Percentiles rank a stretch among this genome's conserved stretches.
phyloP scores from a whole-genome alignment of 2,329 filamentous ascomycete genomes.

The Talaromyces sp. region DNA sequence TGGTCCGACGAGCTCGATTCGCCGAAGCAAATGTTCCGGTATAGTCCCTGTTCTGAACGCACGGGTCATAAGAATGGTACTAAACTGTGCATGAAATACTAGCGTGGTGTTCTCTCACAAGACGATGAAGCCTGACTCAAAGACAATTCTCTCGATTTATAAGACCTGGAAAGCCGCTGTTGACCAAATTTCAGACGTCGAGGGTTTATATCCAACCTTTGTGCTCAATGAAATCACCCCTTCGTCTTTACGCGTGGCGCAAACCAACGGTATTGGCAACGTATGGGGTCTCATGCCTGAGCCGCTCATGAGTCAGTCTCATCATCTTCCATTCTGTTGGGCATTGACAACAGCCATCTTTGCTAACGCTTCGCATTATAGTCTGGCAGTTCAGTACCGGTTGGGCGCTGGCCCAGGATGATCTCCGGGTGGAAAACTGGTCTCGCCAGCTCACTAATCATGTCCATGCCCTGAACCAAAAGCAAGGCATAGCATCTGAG shows the following conservation, averaged over 20 bases:
- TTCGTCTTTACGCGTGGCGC: constrained; percentile 29
- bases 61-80: too few relatives aligned
- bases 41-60: too few relatives aligned
- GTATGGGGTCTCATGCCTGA: constrained; percentile 36
- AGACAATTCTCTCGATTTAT: constrained; percentile 33
- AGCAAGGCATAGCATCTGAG: constrained; percentile 31
- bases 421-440: constrained; percentile 36
- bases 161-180: constrained; percentile 35
- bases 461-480: constrained; percentile 32
- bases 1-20: constrained; percentile 29
- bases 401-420: constrained; percentile 36
- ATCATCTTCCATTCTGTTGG: too few relatives aligned
- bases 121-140: constrained; percentile 36
- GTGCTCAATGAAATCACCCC: constrained; percentile 31
- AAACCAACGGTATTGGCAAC: constrained; percentile 40
- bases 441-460: constrained; percentile 27
- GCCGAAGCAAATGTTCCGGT: constrained; percentile 37
- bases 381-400: constrained; percentile 40
- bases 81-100: too few relatives aligned
- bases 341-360: too few relatives aligned
- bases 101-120: constrained; percentile 38
- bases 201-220: constrained; percentile 39
- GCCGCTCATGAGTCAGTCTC: constrained; percentile 35
- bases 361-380: too few relatives aligned
- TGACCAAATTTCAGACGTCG: constrained; percentile 32